These are phyloP conservation scores for Daldinia loculata DNA, from an alignment of 495 filamentous ascomycete genomes.

Conservation along the genomic window DNA sequence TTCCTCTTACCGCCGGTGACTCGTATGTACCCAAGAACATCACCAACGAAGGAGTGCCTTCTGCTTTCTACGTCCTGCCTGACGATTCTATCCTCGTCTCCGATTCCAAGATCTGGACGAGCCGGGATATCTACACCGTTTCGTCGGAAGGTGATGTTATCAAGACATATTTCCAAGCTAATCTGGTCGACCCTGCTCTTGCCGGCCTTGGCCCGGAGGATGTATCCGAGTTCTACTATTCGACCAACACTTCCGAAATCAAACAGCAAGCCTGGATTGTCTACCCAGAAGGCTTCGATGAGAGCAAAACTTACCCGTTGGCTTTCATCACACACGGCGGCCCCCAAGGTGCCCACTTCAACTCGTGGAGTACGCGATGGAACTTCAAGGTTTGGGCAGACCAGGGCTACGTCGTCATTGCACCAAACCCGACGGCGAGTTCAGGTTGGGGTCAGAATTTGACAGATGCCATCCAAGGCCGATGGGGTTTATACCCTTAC, in stretches of 20 bases:
- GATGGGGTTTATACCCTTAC: conserved; percentile 62
- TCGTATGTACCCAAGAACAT: conserved; percentile 59
- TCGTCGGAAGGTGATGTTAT: conserved; percentile 35
- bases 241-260: conserved; percentile 65
- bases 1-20: conserved; percentile 54
- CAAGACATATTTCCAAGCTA: conserved; percentile 47
- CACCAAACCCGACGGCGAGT: conserved; percentile 76
- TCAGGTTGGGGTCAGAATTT: conserved; percentile 76
- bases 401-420: conserved; percentile 75
- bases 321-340: conserved; percentile 80
- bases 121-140: conserved; percentile 58
- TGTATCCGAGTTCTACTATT: conserved; percentile 58
- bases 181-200: conserved; percentile 47
- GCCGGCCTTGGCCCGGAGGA: conserved; percentile 62
- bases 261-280: conserved; percentile 72
- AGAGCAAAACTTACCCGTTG: conserved; percentile 72
- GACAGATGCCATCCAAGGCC: conserved; percentile 68
- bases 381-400: conserved; percentile 80
- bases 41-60: conserved; percentile 64
- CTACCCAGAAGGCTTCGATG: conserved; percentile 72
- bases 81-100: conserved; percentile 63
- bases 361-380: conserved; percentile 77
- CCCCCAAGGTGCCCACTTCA: conserved; percentile 66
- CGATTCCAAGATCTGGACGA: conserved; percentile 64
- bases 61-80: conserved; percentile 57